Percentiles rank a stretch among this genome's conserved stretches.
Evolutionary conservation across 2,329 filamentous ascomycete species (phyloP).

Genomic region (Cytospora piceicola): DNA sequence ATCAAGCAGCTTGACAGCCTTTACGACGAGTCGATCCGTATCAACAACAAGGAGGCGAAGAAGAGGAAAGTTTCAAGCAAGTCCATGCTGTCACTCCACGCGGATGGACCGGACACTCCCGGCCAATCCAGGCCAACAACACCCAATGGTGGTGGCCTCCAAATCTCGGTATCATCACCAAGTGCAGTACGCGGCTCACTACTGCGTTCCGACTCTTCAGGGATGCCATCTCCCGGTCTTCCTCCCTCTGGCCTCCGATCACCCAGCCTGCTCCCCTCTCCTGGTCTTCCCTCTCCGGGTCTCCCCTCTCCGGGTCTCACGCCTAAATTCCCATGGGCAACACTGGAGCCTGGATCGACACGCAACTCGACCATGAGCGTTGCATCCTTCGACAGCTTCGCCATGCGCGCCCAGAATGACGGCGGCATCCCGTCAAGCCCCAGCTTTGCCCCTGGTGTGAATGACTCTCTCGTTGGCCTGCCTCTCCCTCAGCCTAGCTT

Average conservation of each 20-base stretch:
- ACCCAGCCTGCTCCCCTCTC: constrained; percentile 7
- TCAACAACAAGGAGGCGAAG: constrained; percentile 42
- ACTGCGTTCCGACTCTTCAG: constrained; percentile 31
- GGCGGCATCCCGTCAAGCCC: constrained; percentile 22
- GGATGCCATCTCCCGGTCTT: constrained; percentile 19
- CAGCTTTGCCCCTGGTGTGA: constrained; percentile 30
- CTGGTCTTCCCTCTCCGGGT: constrained; percentile 5
- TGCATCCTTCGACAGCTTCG: constrained; percentile 31
- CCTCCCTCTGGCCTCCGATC: constrained; percentile 8
- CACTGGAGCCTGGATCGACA: constrained; percentile 23
- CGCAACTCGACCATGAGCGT: constrained; percentile 25
- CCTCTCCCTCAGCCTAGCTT: constrained; percentile 34
- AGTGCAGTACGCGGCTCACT: constrained; percentile 32
- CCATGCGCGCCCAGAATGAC: constrained; percentile 28
- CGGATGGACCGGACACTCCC: constrained; percentile 29
- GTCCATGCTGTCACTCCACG: constrained; percentile 34
- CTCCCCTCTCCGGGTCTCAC: constrained; percentile 24
- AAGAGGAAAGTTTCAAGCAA: constrained; percentile 32
- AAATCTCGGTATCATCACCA: constrained; percentile 29
- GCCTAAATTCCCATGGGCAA: constrained; percentile 30
- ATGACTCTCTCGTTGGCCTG: constrained; percentile 38
- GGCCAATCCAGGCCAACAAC: constrained; percentile 26
- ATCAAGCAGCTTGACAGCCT: constrained; percentile 65
- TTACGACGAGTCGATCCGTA: constrained; percentile 61
- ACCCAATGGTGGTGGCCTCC: constrained; percentile 18